Percentiles rank a stretch among this genome's conserved stretches.
phyloP scores from a whole-genome alignment of 1,284 basidiomycete genomes.

The Rhodotorula sp. region DNA sequence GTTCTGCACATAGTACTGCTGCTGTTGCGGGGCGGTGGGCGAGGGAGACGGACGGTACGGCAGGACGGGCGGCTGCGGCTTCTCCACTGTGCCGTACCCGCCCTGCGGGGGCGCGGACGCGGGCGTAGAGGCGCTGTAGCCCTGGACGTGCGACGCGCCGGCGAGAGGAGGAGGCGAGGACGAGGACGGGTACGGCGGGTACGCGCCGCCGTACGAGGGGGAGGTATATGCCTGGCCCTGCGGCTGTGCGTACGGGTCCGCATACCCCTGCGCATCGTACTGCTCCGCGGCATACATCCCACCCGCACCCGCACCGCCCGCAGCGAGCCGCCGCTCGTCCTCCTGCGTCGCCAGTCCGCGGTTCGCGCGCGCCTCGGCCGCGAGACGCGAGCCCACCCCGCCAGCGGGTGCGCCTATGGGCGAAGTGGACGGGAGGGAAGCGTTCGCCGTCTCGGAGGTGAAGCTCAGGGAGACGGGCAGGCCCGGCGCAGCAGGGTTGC shows the following conservation, averaged over 20 bases:
- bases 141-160: not conserved
- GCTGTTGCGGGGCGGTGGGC: slow-evolving; percentile 8
- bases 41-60: not conserved
- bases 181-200: slow-evolving; percentile 14
- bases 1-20: slow-evolving; percentile 27
- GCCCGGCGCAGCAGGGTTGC: slow-evolving; percentile 14
- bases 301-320: not conserved
- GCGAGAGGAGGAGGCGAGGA: not conserved
- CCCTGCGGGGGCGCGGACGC: not conserved
- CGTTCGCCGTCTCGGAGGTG: not conserved
- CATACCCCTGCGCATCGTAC: not conserved
- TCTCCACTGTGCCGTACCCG: not conserved
- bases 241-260: not conserved
- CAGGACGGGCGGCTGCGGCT: not conserved
- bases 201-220: slow-evolving; percentile 1
- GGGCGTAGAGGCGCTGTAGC: not conserved
- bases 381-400: slow-evolving; percentile 20
- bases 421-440: not conserved
- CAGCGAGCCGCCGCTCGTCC: not conserved
- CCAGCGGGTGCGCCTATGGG: slow-evolving; percentile 2
- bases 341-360: slow-evolving; percentile 9
- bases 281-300: slow-evolving; percentile 14
- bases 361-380: slow-evolving; percentile 22
- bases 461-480: slow-evolving; percentile 19
- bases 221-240: not conserved